Base-by-base conservation (phyloP, 495 filamentous ascomycete species). In the Penicillium fimorum region DNA sequence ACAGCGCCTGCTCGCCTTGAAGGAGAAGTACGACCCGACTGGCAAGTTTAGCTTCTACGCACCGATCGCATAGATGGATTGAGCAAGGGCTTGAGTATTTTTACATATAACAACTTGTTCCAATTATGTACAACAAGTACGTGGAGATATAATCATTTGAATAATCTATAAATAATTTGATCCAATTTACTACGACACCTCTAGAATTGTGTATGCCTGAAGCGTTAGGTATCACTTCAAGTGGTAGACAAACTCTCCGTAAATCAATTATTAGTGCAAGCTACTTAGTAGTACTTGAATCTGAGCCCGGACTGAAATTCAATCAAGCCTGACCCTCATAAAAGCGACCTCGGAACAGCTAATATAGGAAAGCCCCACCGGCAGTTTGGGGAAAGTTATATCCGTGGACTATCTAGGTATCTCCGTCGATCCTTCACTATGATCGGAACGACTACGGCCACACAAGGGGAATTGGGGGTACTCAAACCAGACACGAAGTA, bases 11-110 rank as follows among this genome's bases (percentile, higher is more conserved):
- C 51, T 53, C 33, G 60, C 46, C 7, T 53, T 86, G 63, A 85
- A 86, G 74, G 56, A 59, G 12, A 80, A 79, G 68, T 86, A 82
- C 60, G 84, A 87, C 58, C 81, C 82, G 0, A 5, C 57, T 11
- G 69, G 72, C 6, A 67, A 64, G 53, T 85, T 86, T 57, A 79
- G 72, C 53, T 84, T 79, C 48, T 84, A 79, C 56, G 76, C 62
- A 0, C 80, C 82, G 5, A 73, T 81, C 41, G 67, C 13, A 29
- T 46, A 46, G 44, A 46, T 27, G 24, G n/a, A 5, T 3, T 17
- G 15, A 29, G 44, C 25, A 27, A n/a, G 12, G 24, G 24, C 13
- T 15, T 25, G 10, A 12, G 8, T 12, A 45, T 45, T 45, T 45
- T 22, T 27, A 27, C 33, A 2, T 37, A n/a, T 37, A 37, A n/a